Evolutionary conservation across 495 filamentous ascomycete species (phyloP), one percentile per base, ranked within the genome.

Genomic region (Thermochaetoides thermophila): DNA sequence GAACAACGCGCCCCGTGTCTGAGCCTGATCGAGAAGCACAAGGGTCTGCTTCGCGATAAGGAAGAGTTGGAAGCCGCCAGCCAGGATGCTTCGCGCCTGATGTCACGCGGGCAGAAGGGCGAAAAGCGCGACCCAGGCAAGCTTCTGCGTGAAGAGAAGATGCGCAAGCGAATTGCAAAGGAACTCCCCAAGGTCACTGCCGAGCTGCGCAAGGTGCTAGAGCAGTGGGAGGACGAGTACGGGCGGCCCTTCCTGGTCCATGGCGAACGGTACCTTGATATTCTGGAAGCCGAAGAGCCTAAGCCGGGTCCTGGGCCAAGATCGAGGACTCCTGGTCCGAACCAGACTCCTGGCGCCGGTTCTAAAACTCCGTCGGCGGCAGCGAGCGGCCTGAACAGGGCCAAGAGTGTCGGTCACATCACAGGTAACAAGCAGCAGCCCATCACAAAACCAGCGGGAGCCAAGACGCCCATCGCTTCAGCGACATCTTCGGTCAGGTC

Each of bases 121-220:
- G 84, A 94, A 53, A 76, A 73, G 46, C 79, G 89, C 45, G 89
- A 99, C 53, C 89, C 89, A 0, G 85, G 83, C 17, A 84, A 91
- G 53, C 65, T 99, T n/a, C 61, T 99, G 18, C 71, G 89, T 16
- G 89, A 99, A 50, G 89, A 99, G 61, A 96, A 94, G 67, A 89
- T 94, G 83, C 73, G 89, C 25, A 99, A 96, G 69, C 66, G 85
- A 17, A 92, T 96, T 37, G 67, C 84, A 11, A 95, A 95, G 56
- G 89, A 99, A 42, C 64, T 99, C 27, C 89, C 89, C 5, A 96
- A 89, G 55, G 64, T 99, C 11, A 80, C 84, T 33, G 64, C 66
- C 0, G 85, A 96, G 7, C 62, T 99, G 26, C 74, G 69, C 39
- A 91, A 77, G 45, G 64, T 69, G 64, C 63, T 99, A 18, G 85